Base-by-base conservation (phyloP, 2,329 filamentous ascomycete genomes). In the Sclerotinia trifoliorum region DNA sequence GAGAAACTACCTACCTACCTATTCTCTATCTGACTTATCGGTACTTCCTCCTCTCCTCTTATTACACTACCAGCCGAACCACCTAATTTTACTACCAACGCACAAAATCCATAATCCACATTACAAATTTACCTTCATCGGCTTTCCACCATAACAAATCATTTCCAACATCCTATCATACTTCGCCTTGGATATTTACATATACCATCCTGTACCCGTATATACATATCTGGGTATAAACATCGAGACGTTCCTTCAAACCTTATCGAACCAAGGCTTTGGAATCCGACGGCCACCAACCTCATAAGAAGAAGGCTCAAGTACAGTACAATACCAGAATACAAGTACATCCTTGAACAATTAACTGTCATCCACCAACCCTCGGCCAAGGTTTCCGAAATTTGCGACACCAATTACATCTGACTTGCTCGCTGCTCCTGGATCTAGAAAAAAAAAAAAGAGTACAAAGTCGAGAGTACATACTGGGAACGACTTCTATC, bases 331-430 rank as follows among this genome's bases (percentile, higher is more conserved):
- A 2, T 11, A 39, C 29, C 2, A 29, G 29, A 35, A 10, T 35
- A 44, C 55, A 61, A 49, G 29, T 61, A 44, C 46, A 61, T 49
- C 64, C 64, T 66, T 48, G 52, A 42, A 52, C 29, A 39, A 29
- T 61, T 62, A 44, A n/a, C 32, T 65, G 51, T 46, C 55, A 44
- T 61, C 46, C 55, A 52, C 48, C 46, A 46, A 46, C 32, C 65
- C 48, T 66, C 65, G 65, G 65, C 58, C 46, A 60, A 62, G 65
- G 46, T 61, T 62, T 60, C 44, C 65, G 56, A 62, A 62, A 62
- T 62, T 67, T 67, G 56, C 65, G 46, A 61, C 55, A 61, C 55
- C 44, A n/a, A 8, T 52, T 62, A 32, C 44, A 26, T 62, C 56
- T 67, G 56, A 67, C 55, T 67, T 48, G 65, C 29, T 61, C 56